phyloP scores from a whole-genome alignment of 1,284 basidiomycete species.

The Hymenochaete sp. region DNA sequence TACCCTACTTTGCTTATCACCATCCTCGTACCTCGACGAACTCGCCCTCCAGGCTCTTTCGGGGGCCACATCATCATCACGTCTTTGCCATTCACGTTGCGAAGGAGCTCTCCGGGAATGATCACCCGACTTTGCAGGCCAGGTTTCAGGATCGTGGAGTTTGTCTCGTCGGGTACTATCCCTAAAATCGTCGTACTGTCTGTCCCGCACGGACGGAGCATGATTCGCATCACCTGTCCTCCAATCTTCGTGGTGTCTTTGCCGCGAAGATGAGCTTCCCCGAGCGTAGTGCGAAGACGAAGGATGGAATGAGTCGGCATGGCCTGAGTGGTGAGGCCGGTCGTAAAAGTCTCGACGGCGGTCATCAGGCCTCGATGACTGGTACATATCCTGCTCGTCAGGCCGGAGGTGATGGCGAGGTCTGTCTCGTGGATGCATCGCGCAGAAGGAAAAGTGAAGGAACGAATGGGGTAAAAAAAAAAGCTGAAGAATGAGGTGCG shows the following conservation, averaged over 20 bases:
- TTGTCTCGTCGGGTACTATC: constrained; percentile 42
- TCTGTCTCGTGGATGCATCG: constrained; percentile 45
- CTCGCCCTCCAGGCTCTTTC: constrained; percentile 35
- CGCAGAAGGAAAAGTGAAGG: constrained; percentile 23
- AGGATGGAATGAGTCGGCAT: constrained; percentile 37
- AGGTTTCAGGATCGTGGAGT: constrained; percentile 36
- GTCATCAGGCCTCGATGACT: constrained; percentile 44
- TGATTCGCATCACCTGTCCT: constrained; percentile 34
- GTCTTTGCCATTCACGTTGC: constrained; percentile 39
- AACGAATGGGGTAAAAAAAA: background rate
- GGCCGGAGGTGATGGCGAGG: constrained; percentile 34
- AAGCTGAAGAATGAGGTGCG: too few relatives aligned
- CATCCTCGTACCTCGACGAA: constrained; percentile 18
- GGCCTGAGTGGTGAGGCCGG: constrained; percentile 34
- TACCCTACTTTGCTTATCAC: constrained; percentile 22
- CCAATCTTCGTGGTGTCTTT: constrained; percentile 45
- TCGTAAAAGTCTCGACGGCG: constrained; percentile 35
- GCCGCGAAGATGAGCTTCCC: constrained; percentile 39
- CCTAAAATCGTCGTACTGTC: constrained; percentile 42
- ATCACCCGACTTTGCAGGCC: constrained; percentile 32
- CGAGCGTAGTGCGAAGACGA: constrained; percentile 38
- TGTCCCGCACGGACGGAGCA: constrained; percentile 31
- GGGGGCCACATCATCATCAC: constrained; percentile 35
- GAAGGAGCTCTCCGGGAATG: constrained; percentile 30
- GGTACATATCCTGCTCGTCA: constrained; percentile 40